Base-by-base conservation (phyloP, 441 rosid genomes). In the Codiaeum variegatum region DNA sequence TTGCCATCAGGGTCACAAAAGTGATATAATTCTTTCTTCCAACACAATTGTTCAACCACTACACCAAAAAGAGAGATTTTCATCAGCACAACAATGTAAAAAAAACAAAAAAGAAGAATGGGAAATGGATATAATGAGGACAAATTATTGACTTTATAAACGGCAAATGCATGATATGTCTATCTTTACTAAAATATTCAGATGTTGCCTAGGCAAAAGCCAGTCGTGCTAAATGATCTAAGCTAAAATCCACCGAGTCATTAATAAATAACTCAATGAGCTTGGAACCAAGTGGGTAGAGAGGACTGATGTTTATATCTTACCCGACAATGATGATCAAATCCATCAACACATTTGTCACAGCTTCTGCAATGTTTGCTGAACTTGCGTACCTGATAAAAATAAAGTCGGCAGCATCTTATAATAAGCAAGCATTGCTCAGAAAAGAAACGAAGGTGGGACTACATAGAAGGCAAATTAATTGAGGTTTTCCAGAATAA, bases 351-450 rank as follows among this genome's bases (percentile, higher is more conserved):
- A 68, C 99, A 94, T 75, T 94, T 94, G 82, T 88, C 89, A 75
- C 99, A 92, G 73, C 94, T 92, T 85, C 98, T 81, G 83, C 99
- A 94, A 81, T 94, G 98, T 84, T 92, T 94, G 91, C 99, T 94
- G 74, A 91, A 90, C 81, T 90, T 88, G 51, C 88, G 86, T 58
- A 94, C 98, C 99, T 92, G 76, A 62, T 24, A 66, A 74, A 51
- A 60, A 70, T 72, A 65, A 10, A 73, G 72, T 49, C 46, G 63
- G 18, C 21, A 66, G 0, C 72, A 76, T 47, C 29, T 34, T 52
- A 47, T 42, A 26, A 23, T 47, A 69, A 29, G 54, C 12, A 65
- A 73, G 61, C 66, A 13, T 46, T 23, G 52, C 11, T 42, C 29
- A 34, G 24, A 46, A 62, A 61, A n/a, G 13, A 36, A 4, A 51